Conservation (phyloP, 164 flowering plant genomes). For the Vitis cinerea region DNA sequence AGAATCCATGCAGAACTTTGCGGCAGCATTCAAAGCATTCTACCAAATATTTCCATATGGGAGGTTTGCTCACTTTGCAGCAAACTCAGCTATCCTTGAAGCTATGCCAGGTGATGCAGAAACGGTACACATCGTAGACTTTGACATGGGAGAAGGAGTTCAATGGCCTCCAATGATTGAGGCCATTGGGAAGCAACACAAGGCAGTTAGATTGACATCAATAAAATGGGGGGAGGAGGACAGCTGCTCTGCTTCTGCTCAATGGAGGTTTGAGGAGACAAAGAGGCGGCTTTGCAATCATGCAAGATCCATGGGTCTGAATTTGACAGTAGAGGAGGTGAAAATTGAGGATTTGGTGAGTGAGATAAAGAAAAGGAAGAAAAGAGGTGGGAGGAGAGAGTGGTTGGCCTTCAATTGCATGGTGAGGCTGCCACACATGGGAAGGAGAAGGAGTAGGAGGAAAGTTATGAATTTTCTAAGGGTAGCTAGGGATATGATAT, state of each 20-base stretch:
- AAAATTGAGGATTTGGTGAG: slow-evolving; percentile 33
- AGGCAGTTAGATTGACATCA: slow-evolving; percentile 33
- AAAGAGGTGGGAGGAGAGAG: slow-evolving; percentile 21
- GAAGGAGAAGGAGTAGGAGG: slow-evolving; percentile 10
- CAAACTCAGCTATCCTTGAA: slow-evolving; percentile 53
- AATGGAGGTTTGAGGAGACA: slow-evolving; percentile 36
- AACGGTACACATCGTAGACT: slow-evolving; percentile 44
- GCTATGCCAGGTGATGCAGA: slow-evolving; percentile 43
- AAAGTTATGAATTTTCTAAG: slow-evolving; percentile 25
- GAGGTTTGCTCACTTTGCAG: slow-evolving; percentile 51
- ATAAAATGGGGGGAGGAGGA: slow-evolving; percentile 31
- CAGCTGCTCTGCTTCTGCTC: background rate
- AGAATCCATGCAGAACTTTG: slow-evolving; percentile 46
- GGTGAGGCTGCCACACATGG: slow-evolving; percentile 33
- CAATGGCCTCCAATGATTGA: slow-evolving; percentile 64
- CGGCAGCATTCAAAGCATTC: slow-evolving; percentile 39
- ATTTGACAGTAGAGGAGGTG: slow-evolving; percentile 43
- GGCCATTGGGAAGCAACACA: slow-evolving; percentile 21
- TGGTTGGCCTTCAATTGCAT: slow-evolving; percentile 40
- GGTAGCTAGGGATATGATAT: slow-evolving; percentile 19
- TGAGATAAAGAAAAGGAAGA: slow-evolving; percentile 28
- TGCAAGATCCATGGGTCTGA: slow-evolving; percentile 34
- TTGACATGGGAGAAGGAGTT: slow-evolving; percentile 55
- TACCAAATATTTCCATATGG: slow-evolving; percentile 48
- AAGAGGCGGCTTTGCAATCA: slow-evolving; percentile 35